Evolutionary conservation across 2,329 filamentous ascomycete species (phyloP), one percentile per base, ranked within the genome.

Genomic region (Ceratocystis harringtonii): DNA sequence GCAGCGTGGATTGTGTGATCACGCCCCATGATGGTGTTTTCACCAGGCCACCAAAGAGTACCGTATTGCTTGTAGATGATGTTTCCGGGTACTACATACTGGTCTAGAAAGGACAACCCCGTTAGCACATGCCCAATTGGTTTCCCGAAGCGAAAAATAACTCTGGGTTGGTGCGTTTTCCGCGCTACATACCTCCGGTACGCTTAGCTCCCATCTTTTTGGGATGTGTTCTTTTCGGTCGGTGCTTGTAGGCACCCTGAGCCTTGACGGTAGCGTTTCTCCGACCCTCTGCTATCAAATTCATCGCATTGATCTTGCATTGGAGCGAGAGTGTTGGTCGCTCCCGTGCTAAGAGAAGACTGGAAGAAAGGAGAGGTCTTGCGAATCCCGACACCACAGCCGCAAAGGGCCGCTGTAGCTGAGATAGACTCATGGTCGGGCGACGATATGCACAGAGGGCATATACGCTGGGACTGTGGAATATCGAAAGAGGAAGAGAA

Each of bases 1-100:
- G 85, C 86, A 64, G 94, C 86, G 76, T 89, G 95, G 74, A 99
- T 95, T 62, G 92, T 97, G 79, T 97, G 94, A 75, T 99, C 92
- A 68, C 94, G 88, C 62, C 94, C 94, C 80, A 97, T 92, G 71
- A 86, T 89, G 75, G 89, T 90, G 77, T 99, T 97, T 75, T 97
- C 94, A 72, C 94, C 94, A 0, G 94, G 88, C 75, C 87, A 92
- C 94, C 94, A 99, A 72, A 86, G 84, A 3, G 94, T 95, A 71
- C 94, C 94, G 72, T 92, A 87, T 77, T 99, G 94, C 74, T 90
- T 91, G 83, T 94, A 99, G 77, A 99, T 89, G 76, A 99, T 99
- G 79, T 96, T 97, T 65, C 94, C 94, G 3, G 92, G 88, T 67
- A 96, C 88, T 44, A 99, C 94, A 75, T 87, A 95, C 78, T 96